phyloP scores from a whole-genome alignment of 2,329 filamentous ascomycete genomes.

The Epichloe uncinata region DNA sequence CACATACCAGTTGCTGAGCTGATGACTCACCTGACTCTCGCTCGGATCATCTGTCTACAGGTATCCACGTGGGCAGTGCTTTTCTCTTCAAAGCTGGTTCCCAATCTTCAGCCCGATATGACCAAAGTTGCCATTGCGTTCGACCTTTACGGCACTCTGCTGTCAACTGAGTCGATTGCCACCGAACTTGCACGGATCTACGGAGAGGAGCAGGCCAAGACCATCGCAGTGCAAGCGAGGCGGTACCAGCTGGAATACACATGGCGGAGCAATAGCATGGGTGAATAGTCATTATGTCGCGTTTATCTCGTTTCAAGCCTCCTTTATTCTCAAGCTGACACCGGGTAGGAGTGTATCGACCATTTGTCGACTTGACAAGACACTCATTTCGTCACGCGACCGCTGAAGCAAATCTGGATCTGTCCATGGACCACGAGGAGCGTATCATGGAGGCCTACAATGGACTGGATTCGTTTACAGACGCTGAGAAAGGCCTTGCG shows the following conservation, averaged over 20 bases:
- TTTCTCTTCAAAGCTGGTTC: too few relatives aligned
- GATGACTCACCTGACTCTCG: too few relatives aligned
- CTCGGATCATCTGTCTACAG: too few relatives aligned
- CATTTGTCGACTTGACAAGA: slow-evolving; percentile 32
- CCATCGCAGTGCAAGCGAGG: slow-evolving; percentile 49
- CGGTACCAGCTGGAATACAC: slow-evolving; percentile 66
- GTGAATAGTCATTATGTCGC: slow-evolving; percentile 27
- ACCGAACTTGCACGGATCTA: slow-evolving; percentile 43
- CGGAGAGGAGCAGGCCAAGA: slow-evolving; percentile 40
- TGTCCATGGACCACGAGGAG: slow-evolving; percentile 30
- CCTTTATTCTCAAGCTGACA: neutral
- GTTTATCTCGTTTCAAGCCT: neutral
- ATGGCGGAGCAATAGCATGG: slow-evolving; percentile 64
- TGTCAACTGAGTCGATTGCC: slow-evolving; percentile 58
- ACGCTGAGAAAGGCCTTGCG: slow-evolving; percentile 42
- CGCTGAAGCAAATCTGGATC: slow-evolving; percentile 36
- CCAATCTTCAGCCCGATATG: slow-evolving; percentile 8
- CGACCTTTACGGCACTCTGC: slow-evolving; percentile 61
- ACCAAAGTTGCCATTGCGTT: slow-evolving; percentile 46
- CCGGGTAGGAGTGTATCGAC: slow-evolving; percentile 29
- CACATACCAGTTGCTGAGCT: too few relatives aligned
- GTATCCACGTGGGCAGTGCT: too few relatives aligned
- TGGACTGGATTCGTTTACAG: slow-evolving; percentile 48
- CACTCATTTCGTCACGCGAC: slow-evolving; percentile 51
- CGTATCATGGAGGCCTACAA: slow-evolving; percentile 52